These are phyloP conservation scores for Zymoseptoria ardabiliae DNA, from an alignment of 2,329 filamentous ascomycete genomes.

Conservation along the genomic window DNA sequence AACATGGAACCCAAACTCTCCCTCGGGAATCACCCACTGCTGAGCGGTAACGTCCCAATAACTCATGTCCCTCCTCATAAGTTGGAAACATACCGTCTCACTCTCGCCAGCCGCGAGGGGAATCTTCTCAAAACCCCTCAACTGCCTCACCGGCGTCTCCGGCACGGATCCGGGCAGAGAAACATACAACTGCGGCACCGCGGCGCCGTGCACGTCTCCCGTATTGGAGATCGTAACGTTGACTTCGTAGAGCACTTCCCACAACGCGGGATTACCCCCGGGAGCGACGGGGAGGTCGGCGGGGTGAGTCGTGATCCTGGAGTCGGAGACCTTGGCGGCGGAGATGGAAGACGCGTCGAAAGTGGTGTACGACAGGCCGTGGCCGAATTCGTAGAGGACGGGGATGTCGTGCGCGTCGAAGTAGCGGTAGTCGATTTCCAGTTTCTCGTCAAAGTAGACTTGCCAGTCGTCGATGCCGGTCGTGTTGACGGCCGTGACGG, in stretches of 20 bases:
- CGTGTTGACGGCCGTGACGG: constrained; percentile 21
- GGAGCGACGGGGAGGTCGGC: constrained; percentile 37
- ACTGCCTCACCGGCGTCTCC: constrained; percentile 36
- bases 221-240: constrained; percentile 54
- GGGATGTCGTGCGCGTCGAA: constrained; percentile 60
- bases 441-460: constrained; percentile 43
- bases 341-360: constrained; percentile 42
- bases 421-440: constrained; percentile 65
- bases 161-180: constrained; percentile 31
- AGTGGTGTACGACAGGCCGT: constrained; percentile 63
- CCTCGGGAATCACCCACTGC: constrained; percentile 27
- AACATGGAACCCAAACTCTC: not conserved
- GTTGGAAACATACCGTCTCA: constrained; percentile 27
- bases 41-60: constrained; percentile 30
- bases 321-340: not conserved
- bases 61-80: constrained; percentile 30
- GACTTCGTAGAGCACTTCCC: constrained; percentile 46
- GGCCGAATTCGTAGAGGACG: constrained; percentile 51
- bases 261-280: constrained; percentile 60
- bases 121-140: constrained; percentile 39
- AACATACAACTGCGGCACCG: constrained; percentile 54
- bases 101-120: constrained; percentile 24
- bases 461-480: constrained; percentile 34
- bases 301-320: constrained; percentile 47
- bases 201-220: constrained; percentile 46